A percentile compares a stretch with the other conserved stretches of the same genome.
Conservation (phyloP, 208 protist species). For the Sergeia podlipaevii region DNA sequence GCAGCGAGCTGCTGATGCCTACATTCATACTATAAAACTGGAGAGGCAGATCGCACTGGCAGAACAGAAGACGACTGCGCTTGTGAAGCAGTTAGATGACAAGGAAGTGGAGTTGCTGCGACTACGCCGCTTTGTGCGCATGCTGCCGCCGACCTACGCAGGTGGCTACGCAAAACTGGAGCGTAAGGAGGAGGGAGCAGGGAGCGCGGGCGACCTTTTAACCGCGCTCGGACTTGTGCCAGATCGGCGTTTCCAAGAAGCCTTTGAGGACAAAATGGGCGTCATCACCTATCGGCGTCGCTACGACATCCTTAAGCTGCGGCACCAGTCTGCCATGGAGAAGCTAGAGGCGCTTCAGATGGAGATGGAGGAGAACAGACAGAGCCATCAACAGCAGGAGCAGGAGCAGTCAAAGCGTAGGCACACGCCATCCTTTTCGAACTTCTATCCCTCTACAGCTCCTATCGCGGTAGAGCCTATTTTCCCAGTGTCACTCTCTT, state of each 20-base stretch:
- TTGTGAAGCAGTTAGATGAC: slow-evolving; percentile 17
- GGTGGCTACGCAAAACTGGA: slow-evolving; percentile 9
- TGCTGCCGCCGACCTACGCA: slow-evolving; percentile 20
- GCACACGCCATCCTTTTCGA: too few species aligned
- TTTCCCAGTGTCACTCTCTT: too few species aligned
- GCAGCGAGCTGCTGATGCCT: slow-evolving; percentile 19
- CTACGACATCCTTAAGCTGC: slow-evolving; percentile 2
- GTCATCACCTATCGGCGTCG: slow-evolving; percentile 33
- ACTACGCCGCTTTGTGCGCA: slow-evolving; percentile 47
- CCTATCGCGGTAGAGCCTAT: too few species aligned
- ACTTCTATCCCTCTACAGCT: too few species aligned
- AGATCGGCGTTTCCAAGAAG: slow-evolving; percentile 70
- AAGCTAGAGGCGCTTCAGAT: slow-evolving; percentile 34
- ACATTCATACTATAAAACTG: slow-evolving; percentile 18
- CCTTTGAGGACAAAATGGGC: slow-evolving; percentile 74
- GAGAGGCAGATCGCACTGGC: slow-evolving; percentile 14
- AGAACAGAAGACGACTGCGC: slow-evolving; percentile 8
- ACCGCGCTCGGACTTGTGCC: slow-evolving; percentile 30
- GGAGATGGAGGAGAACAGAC: slow-evolving; percentile 31
- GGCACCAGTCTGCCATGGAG: slow-evolving; percentile 26
- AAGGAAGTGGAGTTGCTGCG: slow-evolving; percentile 38
- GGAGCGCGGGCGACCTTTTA: not conserved
- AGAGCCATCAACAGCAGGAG: too few species aligned
- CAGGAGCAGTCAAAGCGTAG: too few species aligned
- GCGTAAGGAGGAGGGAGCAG: not conserved